Conservation (phyloP, 2,329 filamentous ascomycete genomes). For the Stagonosporopsis rhizophila region DNA sequence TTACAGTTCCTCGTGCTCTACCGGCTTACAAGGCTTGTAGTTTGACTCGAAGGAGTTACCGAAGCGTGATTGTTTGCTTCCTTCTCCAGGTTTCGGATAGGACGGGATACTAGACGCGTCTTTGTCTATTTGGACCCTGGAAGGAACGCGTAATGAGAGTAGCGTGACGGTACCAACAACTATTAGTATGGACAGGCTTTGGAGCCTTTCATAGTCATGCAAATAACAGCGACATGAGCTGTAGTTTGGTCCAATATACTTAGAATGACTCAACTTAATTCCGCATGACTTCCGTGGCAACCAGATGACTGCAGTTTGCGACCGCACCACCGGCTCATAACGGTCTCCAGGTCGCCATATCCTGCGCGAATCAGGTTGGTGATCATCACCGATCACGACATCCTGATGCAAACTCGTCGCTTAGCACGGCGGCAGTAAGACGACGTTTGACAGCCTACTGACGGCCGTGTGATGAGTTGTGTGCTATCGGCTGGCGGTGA, state of each 20-base stretch:
- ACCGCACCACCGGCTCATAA: neutral
- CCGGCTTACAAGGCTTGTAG: neutral
- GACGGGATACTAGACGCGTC: constrained; percentile 1
- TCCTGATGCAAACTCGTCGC: neutral
- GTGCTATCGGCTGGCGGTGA: neutral
- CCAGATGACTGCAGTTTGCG: neutral
- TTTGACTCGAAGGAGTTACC: neutral
- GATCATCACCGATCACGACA: neutral
- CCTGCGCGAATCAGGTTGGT: neutral
- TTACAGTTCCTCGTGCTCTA: neutral
- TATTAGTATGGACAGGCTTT: neutral
- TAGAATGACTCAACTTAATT: neutral
- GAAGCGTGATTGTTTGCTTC: neutral
- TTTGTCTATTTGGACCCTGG: constrained; percentile 11
- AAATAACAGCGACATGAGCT: neutral
- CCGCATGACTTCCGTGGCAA: neutral
- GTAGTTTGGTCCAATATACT: neutral
- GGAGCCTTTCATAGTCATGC: neutral
- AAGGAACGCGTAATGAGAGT: constrained; percentile 1
- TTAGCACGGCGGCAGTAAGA: neutral
- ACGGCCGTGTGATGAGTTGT: neutral
- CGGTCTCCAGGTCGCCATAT: neutral
- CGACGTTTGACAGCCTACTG: neutral
- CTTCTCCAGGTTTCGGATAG: neutral
- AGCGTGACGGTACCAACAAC: neutral